phyloP scores from a whole-genome alignment of 225 moss, liverwort and hornwort species.

The Asterella californica region DNA sequence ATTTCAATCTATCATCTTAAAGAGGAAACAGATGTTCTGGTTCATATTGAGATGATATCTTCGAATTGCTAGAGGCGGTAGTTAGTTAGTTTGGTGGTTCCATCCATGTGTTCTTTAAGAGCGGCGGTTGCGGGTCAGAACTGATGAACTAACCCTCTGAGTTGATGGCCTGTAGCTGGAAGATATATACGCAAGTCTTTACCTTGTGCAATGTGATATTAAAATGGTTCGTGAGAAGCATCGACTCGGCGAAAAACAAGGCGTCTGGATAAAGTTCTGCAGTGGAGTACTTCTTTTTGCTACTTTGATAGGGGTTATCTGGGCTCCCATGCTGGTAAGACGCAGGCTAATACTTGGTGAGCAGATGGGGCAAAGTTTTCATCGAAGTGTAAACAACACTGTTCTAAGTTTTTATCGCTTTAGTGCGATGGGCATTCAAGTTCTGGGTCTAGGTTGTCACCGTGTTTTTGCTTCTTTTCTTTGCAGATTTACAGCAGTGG shows the following conservation, averaged over 20 bases:
- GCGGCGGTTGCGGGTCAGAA: neutral
- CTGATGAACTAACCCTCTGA: slow-evolving; percentile 2
- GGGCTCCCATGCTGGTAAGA: slow-evolving; percentile 97
- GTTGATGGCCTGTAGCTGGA: slow-evolving; percentile 52
- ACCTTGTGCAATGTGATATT: slow-evolving; percentile 83
- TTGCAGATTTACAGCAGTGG: slow-evolving; percentile 85
- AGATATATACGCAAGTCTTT: slow-evolving; percentile 97
- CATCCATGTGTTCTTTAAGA: neutral
- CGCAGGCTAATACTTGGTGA: neutral
- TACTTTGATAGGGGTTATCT: slow-evolving; percentile 78
- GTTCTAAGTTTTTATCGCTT: neutral
- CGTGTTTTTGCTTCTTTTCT: neutral
- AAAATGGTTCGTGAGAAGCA: slow-evolving; percentile 79
- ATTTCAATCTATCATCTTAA: neutral
- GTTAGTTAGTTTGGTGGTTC: neutral
- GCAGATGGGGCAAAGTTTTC: neutral
- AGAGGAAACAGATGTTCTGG: neutral
- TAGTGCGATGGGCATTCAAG: neutral
- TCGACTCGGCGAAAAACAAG: slow-evolving; percentile 79
- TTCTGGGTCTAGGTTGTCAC: neutral
- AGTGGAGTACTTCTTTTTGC: slow-evolving; percentile 76
- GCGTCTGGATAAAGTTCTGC: slow-evolving; percentile 83
- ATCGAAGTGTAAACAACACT: neutral
- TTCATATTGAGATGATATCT: neutral
- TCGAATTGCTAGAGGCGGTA: neutral